A percentile compares a stretch with the other conserved stretches of the same genome.
These are phyloP conservation scores for Termitomyces sp. DNA, from an alignment of 768 basidiomycete genomes.

Conservation along the genomic window DNA sequence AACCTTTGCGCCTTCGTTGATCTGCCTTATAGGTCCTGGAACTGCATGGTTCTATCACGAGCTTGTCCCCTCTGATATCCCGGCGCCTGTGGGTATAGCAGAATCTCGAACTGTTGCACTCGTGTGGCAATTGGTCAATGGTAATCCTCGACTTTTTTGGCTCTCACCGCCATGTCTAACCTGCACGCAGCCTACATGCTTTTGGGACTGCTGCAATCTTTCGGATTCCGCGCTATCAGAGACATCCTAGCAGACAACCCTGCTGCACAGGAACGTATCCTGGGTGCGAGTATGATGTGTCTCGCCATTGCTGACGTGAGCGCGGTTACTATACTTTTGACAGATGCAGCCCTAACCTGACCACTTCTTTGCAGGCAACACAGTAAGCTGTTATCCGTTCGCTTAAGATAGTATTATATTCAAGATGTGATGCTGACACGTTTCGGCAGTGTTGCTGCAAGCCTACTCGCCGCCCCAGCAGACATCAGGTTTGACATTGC, in stretches of 20 bases:
- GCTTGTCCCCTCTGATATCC: constrained; percentile 51
- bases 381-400: constrained; percentile 45
- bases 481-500: constrained; percentile 48
- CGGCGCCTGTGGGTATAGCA: constrained; percentile 37
- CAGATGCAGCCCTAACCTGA: neutral
- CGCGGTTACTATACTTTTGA: constrained; percentile 5
- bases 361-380: constrained; percentile 40
- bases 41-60: constrained; percentile 66
- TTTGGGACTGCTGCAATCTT: constrained; percentile 54
- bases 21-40: constrained; percentile 57
- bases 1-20: constrained; percentile 34
- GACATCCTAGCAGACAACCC: constrained; percentile 58
- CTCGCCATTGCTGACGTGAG: constrained; percentile 73
- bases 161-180: neutral
- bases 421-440: constrained; percentile 5
- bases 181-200: constrained; percentile 32
- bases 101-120: constrained; percentile 56
- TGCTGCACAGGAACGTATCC: constrained; percentile 63
- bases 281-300: constrained; percentile 61
- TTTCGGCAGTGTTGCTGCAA: constrained; percentile 55
- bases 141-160: constrained; percentile 31
- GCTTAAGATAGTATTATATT: neutral
- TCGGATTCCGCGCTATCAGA: constrained; percentile 66
- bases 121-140: constrained; percentile 68
- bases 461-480: constrained; percentile 57